A percentile compares a stretch with the other conserved stretches of the same genome.
phyloP scores from a whole-genome alignment of 129 eudicot species.

The Flaveria bidentis region DNA sequence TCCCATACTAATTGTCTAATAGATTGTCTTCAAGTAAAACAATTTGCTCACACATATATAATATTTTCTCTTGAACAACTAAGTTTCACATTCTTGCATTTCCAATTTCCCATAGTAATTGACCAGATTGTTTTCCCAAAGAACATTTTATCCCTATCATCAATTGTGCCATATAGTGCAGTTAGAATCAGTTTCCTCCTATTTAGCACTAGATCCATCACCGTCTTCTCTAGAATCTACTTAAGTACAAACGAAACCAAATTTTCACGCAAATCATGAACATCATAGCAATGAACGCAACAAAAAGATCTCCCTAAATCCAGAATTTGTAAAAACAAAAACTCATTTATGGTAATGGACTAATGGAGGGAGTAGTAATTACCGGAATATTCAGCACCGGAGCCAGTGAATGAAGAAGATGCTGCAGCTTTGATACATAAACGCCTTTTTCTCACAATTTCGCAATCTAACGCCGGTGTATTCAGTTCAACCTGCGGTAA shows the following conservation, averaged over 20 bases:
- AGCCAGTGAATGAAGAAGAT: slow-evolving; percentile 48
- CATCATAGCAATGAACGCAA: neutral
- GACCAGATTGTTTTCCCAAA: neutral
- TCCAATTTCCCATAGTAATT: neutral
- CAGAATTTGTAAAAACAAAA: neutral
- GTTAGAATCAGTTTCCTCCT: neutral
- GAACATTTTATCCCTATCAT: neutral
- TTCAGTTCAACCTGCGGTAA: slow-evolving; percentile 25
- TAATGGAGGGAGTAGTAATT: slow-evolving; percentile 16
- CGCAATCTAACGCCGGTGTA: slow-evolving; percentile 8
- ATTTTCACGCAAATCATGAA: neutral
- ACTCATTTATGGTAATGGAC: neutral
- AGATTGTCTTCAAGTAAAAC: neutral
- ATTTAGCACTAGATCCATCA: neutral
- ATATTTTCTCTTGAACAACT: neutral
- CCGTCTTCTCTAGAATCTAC: neutral
- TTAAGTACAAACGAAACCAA: neutral
- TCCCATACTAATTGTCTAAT: too few relatives aligned
- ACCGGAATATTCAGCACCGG: slow-evolving; percentile 59
- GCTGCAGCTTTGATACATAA: slow-evolving; percentile 36
- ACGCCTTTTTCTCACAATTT: slow-evolving; percentile 10
- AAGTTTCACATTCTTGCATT: slow-evolving; percentile 11
- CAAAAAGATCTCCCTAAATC: neutral
- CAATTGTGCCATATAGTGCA: neutral
- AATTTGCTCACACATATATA: neutral